Percentiles rank a stretch among this genome's conserved stretches.
Evolutionary conservation across 192 early-diverging fungal species (phyloP).

Genomic region (Mortierella hygrophila): DNA sequence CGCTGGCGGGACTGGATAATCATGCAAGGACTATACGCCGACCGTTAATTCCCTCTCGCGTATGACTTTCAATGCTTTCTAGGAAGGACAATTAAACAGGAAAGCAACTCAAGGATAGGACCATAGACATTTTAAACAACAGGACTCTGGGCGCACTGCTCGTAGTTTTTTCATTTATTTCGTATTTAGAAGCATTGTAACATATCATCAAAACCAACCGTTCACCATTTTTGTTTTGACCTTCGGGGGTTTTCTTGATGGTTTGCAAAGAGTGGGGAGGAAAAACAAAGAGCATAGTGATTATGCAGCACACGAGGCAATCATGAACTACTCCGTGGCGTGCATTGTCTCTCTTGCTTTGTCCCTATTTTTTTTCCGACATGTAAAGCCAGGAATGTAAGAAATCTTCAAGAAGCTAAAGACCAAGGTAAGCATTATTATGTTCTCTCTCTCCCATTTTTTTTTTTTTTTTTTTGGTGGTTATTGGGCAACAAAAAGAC

Average conservation of each 20-base stretch:
- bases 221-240: background rate
- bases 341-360: background rate
- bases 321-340: background rate
- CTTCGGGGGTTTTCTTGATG: background rate
- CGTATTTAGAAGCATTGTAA: background rate
- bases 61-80: background rate
- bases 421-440: too few species aligned
- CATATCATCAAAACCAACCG: background rate
- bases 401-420: too few species aligned
- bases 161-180: background rate
- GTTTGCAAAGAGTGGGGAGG: background rate
- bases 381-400: too few species aligned
- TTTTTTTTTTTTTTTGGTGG: too few species aligned
- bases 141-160: background rate
- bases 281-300: background rate
- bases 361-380: too few species aligned
- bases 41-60: background rate
- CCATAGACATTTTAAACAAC: background rate
- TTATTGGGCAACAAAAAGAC: background rate
- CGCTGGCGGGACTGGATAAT: background rate
- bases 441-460: too few species aligned
- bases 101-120: background rate
- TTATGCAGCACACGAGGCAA: background rate
- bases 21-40: background rate
- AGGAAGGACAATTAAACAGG: constrained; percentile 9